These are phyloP conservation scores for Epichloe festucae DNA, from an alignment of 2,329 filamentous ascomycete genomes.

Conservation along the genomic window DNA sequence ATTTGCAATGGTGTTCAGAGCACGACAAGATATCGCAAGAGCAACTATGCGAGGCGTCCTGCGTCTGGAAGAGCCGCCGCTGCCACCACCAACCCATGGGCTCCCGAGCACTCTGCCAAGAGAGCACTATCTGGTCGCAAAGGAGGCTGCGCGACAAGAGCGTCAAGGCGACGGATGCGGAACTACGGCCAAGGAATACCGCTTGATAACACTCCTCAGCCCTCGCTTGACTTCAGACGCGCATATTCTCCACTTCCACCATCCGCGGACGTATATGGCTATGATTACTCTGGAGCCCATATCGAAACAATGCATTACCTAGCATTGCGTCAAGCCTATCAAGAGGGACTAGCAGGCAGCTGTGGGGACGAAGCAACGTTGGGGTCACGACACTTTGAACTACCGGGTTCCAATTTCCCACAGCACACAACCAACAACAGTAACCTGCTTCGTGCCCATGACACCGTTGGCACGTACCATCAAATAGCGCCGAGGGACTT, in stretches of 20 bases:
- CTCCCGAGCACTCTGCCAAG: slow-evolving; percentile 15
- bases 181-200: slow-evolving; percentile 9
- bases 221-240: not conserved
- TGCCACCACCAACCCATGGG: slow-evolving; percentile 9
- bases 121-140: slow-evolving; percentile 20
- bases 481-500: not conserved
- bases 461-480: not conserved
- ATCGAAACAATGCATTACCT: not conserved
- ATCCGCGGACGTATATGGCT: not conserved
- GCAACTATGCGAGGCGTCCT: slow-evolving; percentile 18
- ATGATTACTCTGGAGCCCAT: not conserved
- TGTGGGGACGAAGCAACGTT: not conserved
- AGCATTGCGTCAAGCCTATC: not conserved
- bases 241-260: not conserved
- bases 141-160: slow-evolving; percentile 20
- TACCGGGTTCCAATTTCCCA: not conserved
- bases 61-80: slow-evolving; percentile 5
- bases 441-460: not conserved
- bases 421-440: not conserved
- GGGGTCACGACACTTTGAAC: not conserved
- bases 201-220: not conserved
- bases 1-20: slow-evolving; percentile 63
- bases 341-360: not conserved
- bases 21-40: slow-evolving; percentile 66
- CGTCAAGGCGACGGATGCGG: slow-evolving; percentile 13